phyloP scores from a whole-genome alignment of 495 filamentous ascomycete genomes.

The Hypoxylon fuscum region DNA sequence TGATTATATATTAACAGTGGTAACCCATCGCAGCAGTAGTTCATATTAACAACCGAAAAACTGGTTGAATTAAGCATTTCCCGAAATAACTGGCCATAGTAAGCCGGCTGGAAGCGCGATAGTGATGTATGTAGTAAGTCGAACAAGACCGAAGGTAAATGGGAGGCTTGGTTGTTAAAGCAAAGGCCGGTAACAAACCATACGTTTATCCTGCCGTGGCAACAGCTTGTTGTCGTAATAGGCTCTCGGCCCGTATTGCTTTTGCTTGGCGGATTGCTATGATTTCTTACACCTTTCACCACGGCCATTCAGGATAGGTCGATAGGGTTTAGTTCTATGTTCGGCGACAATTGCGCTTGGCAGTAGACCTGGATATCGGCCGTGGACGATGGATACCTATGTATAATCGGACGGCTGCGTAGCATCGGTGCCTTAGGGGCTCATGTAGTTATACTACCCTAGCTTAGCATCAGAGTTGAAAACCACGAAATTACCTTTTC shows the following conservation, averaged over 20 bases:
- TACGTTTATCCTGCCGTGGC: slow-evolving; percentile 4
- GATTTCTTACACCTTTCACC: too few relatives aligned
- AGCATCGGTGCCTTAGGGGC: too few relatives aligned
- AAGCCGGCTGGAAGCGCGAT: not conserved
- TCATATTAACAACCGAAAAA: not conserved
- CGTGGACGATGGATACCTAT: too few relatives aligned
- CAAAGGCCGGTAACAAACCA: not conserved
- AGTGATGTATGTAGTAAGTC: not conserved
- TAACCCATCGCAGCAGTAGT: not conserved
- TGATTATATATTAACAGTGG: not conserved
- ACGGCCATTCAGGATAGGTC: too few relatives aligned
- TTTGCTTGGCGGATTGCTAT: too few relatives aligned
- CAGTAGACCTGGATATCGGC: too few relatives aligned
- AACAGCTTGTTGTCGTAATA: slow-evolving; percentile 1
- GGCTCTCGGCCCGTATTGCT: not conserved
- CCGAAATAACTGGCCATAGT: not conserved
- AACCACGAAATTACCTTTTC: too few relatives aligned
- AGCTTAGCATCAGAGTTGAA: too few relatives aligned
- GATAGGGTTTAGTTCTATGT: too few relatives aligned
- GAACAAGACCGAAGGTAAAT: slow-evolving; percentile 1
- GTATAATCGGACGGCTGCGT: too few relatives aligned
- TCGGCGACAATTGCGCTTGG: too few relatives aligned
- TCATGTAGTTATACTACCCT: too few relatives aligned
- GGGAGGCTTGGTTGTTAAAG: not conserved
- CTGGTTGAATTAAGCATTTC: not conserved